Evolutionary conservation across 1,284 basidiomycete genomes (phyloP).

Genomic region (Boletus austroedulis): DNA sequence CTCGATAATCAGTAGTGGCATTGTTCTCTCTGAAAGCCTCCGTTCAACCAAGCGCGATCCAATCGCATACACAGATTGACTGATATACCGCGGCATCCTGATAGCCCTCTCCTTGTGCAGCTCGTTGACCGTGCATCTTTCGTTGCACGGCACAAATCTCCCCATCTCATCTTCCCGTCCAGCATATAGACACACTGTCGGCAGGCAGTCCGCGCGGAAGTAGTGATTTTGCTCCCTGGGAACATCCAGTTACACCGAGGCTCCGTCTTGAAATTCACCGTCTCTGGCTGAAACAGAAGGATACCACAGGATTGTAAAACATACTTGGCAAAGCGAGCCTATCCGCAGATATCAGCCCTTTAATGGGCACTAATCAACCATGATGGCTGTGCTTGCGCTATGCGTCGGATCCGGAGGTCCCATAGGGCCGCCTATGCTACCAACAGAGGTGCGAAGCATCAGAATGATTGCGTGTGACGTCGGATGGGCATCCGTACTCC

Average conservation of each 20-base stretch:
- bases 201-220: conserved; percentile 23
- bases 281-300: conserved; percentile 6
- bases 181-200: conserved; percentile 29
- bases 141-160: conserved; percentile 26
- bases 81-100: conserved; percentile 21
- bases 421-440: conserved; percentile 24
- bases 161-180: conserved; percentile 27
- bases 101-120: conserved; percentile 28
- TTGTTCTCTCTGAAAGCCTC: too few species aligned
- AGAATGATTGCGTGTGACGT: conserved; percentile 11
- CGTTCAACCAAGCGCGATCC: conserved; percentile 24
- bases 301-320: conserved; percentile 27
- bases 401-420: conserved; percentile 22
- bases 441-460: conserved; percentile 16
- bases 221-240: conserved; percentile 17
- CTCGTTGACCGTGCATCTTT: conserved; percentile 20
- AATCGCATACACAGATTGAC: conserved; percentile 15
- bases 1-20: too few species aligned
- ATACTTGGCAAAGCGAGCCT: conserved; percentile 18
- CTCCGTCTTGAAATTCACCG: conserved; percentile 16
- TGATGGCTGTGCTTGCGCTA: conserved; percentile 21
- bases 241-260: conserved; percentile 8
- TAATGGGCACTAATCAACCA: conserved; percentile 31
- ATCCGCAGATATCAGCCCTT: conserved; percentile 27
- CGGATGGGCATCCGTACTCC: neutral